phyloP scores from a whole-genome alignment of 2,329 filamentous ascomycete species.

The Aurifilum marmelostoma region DNA sequence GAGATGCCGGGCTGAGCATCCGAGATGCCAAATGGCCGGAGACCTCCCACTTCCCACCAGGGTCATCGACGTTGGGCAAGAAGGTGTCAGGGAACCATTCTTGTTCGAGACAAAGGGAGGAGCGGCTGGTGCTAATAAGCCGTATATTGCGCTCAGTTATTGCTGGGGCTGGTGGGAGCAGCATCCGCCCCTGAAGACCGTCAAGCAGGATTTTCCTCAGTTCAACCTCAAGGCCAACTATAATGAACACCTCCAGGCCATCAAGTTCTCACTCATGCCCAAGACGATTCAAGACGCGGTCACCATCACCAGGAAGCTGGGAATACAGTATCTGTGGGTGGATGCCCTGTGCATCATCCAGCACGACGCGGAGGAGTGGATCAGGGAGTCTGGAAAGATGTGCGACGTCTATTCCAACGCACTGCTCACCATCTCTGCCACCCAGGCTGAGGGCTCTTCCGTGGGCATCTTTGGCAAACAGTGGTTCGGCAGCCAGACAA shows the following conservation, averaged over 20 bases:
- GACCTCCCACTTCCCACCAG: slow-evolving; percentile 11
- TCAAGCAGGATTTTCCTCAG: not conserved
- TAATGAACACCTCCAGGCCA: not conserved
- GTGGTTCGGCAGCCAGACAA: slow-evolving; percentile 1
- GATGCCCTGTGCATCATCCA: slow-evolving; percentile 36
- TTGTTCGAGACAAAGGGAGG: slow-evolving; percentile 6
- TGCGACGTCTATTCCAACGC: slow-evolving; percentile 20
- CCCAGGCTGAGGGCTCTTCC: slow-evolving; percentile 6
- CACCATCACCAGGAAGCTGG: slow-evolving; percentile 24
- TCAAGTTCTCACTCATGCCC: slow-evolving; percentile 10
- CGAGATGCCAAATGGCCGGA: slow-evolving; percentile 9
- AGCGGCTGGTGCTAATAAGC: not conserved
- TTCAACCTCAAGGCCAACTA: slow-evolving; percentile 12
- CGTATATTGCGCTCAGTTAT: slow-evolving; percentile 19
- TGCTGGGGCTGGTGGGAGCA: slow-evolving; percentile 15
- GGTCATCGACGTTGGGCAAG: slow-evolving; percentile 16
- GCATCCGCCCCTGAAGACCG: slow-evolving; percentile 13
- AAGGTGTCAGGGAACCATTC: slow-evolving; percentile 3
- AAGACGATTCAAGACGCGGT: slow-evolving; percentile 19
- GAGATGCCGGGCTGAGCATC: slow-evolving; percentile 7
- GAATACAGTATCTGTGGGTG: slow-evolving; percentile 34
- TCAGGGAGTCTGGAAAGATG: slow-evolving; percentile 23
- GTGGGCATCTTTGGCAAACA: slow-evolving; percentile 15
- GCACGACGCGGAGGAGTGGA: slow-evolving; percentile 31
- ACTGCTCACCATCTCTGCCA: slow-evolving; percentile 17